Base-by-base conservation (phyloP, 352 stramenopile genomes). In the Globisporangium viniferum region DNA sequence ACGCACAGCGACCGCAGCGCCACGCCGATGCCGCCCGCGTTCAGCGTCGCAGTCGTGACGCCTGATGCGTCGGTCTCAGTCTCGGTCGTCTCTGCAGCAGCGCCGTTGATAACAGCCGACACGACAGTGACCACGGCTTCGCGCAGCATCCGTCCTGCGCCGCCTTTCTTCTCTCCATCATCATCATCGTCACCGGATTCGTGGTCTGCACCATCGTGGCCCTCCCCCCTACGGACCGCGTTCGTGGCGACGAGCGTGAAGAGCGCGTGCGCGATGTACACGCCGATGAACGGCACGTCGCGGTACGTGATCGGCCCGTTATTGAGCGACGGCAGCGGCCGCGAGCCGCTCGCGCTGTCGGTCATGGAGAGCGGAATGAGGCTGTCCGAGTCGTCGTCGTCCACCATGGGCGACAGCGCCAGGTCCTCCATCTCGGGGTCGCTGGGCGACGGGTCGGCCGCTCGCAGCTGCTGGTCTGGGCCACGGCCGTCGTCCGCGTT, bases 311-410 rank as follows among this genome's bases (percentile, higher is more conserved):
- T 75, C 29, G 83, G 81, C 10, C 73, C 73, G 39, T 88, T 74
- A 22, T 88, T 74, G 22, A 91, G 77, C 62, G 83, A 91, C 46
- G 85, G 83, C 62, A 92, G 71, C 48, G 83, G 83, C 1, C 85
- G 86, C 59, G 73, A 64, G 56, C 82, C 81, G 35, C 73, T 82
- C 57, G 73, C 77, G 48, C 78, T 85, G 76, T 90, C 80, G 15
- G 80, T 90, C 79, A 91, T 89, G 65, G 84, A 81, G 59, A 89
- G 72, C 65, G 84, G 81, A 36, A 92, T 88, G 55, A 92, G 75
- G 31, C 80, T 83, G 53, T 79, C 77, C 15, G 71, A 67, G 48
- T 74, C 58, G 6, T 73, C 76, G 48, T 72, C 58, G 8, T 75
- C 74, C 57, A 81, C 67, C 7, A 81, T 62, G 35, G 82, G 84